These are phyloP conservation scores for Sphaceloma murrayae DNA, from an alignment of 2,329 filamentous ascomycete genomes.

Conservation along the genomic window DNA sequence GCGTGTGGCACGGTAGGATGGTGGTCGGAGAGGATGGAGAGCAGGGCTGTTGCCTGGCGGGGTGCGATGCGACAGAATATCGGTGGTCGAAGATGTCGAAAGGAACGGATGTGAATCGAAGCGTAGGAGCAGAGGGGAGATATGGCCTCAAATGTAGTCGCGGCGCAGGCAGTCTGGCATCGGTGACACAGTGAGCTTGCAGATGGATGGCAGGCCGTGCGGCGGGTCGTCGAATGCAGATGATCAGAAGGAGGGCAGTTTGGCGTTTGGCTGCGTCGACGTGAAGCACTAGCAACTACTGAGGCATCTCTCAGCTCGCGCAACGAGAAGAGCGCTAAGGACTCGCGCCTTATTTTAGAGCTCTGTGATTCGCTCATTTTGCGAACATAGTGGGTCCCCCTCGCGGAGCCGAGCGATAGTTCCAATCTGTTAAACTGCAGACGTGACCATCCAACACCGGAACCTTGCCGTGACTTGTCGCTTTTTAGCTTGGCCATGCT, in stretches of 20 bases:
- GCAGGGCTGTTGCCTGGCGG: conserved; percentile 11
- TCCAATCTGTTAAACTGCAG: not conserved
- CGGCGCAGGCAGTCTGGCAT: not conserved
- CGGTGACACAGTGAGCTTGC: conserved; percentile 4
- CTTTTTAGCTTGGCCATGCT: too few relatives aligned
- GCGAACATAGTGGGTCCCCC: not conserved
- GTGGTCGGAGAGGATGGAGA: too few relatives aligned
- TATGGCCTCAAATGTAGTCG: conserved; percentile 5
- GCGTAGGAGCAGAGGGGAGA: not conserved
- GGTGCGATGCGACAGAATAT: not conserved
- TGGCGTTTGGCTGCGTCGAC: too few relatives aligned
- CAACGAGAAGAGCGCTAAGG: too few relatives aligned
- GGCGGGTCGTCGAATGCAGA: conserved; percentile 13
- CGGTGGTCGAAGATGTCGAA: not conserved
- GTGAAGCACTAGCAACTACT: too few relatives aligned
- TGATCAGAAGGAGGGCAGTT: conserved; percentile 9
- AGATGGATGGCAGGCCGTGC: conserved; percentile 9
- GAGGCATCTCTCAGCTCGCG: conserved; percentile 15
- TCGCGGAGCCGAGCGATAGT: not conserved
- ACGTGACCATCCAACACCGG: not conserved
- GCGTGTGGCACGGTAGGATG: too few relatives aligned
- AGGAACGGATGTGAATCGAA: conserved; percentile 1
- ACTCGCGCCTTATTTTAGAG: conserved; percentile 1
- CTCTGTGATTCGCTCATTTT: not conserved
- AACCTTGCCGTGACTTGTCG: too few relatives aligned